Evolutionary conservation across 225 moss, liverwort and hornwort genomes (phyloP).

Genomic region (Bryum argenteum): DNA sequence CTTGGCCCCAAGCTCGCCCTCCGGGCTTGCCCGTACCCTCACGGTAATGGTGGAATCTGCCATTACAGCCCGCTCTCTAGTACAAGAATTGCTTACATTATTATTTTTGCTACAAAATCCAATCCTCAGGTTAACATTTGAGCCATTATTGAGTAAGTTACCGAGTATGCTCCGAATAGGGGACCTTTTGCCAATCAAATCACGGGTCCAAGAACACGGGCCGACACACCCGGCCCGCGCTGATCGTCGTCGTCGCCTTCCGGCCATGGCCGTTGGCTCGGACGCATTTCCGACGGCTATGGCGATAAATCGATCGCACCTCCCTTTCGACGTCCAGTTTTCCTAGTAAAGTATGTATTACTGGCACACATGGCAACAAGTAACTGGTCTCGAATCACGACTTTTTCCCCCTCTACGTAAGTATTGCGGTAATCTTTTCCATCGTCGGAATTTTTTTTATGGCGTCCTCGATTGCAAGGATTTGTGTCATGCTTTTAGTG

Average conservation of each 20-base stretch:
- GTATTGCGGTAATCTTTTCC: not conserved
- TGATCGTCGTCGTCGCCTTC: not conserved
- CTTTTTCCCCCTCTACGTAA: not conserved
- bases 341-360: not conserved
- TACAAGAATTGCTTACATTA: too few species aligned
- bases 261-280: not conserved
- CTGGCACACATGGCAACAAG: slow-evolving; percentile 1
- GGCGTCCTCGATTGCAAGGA: slow-evolving; percentile 6
- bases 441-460: not conserved
- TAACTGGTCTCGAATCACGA: not conserved
- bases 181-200: not conserved
- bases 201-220: not conserved
- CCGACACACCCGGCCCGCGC: not conserved
- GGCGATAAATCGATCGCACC: not conserved
- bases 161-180: too few species aligned
- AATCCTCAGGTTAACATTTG: too few species aligned
- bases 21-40: too few species aligned
- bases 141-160: too few species aligned
- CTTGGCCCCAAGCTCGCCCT: too few species aligned
- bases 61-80: too few species aligned
- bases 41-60: too few species aligned
- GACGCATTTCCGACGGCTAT: not conserved
- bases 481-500: slow-evolving; percentile 9
- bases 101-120: too few species aligned
- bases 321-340: not conserved